phyloP scores from a whole-genome alignment of 345 rosid genomes.

The Citrus hindsii region DNA sequence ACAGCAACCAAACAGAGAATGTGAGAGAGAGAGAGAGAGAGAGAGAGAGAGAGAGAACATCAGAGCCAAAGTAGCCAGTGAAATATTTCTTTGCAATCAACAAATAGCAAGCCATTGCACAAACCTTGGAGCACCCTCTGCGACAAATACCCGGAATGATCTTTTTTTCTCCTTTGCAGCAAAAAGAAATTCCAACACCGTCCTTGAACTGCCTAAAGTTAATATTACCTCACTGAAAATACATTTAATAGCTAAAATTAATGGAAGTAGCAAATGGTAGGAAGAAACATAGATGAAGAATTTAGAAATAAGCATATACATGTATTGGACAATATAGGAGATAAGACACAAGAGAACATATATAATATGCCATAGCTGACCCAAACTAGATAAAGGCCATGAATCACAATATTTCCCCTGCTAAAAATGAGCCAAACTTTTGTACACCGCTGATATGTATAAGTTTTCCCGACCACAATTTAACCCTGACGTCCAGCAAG shows the following conservation, averaged over 20 bases:
- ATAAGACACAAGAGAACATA: neutral
- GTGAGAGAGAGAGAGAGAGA: neutral
- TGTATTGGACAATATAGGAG: neutral
- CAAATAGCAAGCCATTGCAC: slow-evolving; percentile 15
- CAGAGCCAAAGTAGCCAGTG: neutral
- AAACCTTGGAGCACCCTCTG: slow-evolving; percentile 99
- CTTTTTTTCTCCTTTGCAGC: slow-evolving; percentile 97
- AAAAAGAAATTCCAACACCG: slow-evolving; percentile 90
- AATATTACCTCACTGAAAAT: slow-evolving; percentile 92
- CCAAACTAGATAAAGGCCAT: neutral
- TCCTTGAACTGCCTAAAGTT: slow-evolving; percentile 95
- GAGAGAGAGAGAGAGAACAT: neutral
- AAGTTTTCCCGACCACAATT: neutral
- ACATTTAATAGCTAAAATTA: slow-evolving; percentile 13
- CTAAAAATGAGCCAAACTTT: neutral
- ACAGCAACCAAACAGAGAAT: neutral
- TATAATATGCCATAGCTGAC: neutral
- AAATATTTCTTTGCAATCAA: slow-evolving; percentile 10
- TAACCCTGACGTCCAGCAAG: neutral
- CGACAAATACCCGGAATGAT: slow-evolving; percentile 92
- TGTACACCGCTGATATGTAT: neutral
- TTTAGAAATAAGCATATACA: neutral
- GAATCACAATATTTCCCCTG: neutral
- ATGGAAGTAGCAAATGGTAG: neutral
- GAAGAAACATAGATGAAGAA: neutral